Evolutionary conservation across 768 basidiomycete species (phyloP).

Genomic region (Agrocybe chaxingu): DNA sequence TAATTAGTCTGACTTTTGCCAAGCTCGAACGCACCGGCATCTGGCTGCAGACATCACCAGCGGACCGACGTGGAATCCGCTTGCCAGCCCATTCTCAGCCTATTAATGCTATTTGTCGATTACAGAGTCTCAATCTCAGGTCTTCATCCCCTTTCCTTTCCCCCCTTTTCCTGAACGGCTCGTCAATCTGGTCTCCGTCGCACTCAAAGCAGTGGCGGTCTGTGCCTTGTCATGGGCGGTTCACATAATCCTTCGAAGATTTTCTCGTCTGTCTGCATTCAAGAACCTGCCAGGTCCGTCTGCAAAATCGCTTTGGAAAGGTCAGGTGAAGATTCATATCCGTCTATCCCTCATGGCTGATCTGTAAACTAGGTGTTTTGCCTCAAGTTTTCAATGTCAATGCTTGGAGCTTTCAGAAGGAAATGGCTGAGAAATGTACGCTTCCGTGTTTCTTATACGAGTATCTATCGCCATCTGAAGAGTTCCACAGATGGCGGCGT

Average conservation of each 20-base stretch:
- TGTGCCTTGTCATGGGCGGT: conserved; percentile 15
- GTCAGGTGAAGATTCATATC: conserved; percentile 14
- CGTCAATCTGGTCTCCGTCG: conserved; percentile 2
- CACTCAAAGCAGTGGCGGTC: conserved; percentile 2
- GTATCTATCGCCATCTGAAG: neutral
- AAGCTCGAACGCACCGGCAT: too few relatives aligned
- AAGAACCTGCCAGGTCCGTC: conserved; percentile 40
- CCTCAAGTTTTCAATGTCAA: conserved; percentile 28
- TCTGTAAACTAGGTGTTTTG: conserved; percentile 28
- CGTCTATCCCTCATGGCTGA: neutral
- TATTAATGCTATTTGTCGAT: too few relatives aligned
- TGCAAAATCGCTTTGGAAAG: conserved; percentile 28
- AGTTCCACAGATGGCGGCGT: conserved; percentile 26
- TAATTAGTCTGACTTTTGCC: too few relatives aligned
- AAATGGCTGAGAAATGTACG: conserved; percentile 31
- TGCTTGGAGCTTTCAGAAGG: conserved; percentile 34
- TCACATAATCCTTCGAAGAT: conserved; percentile 16
- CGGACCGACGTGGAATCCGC: too few relatives aligned
- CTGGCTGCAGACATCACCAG: too few relatives aligned
- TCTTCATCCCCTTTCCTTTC: neutral
- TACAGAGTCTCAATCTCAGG: too few relatives aligned
- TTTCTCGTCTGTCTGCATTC: conserved; percentile 20
- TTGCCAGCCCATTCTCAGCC: too few relatives aligned
- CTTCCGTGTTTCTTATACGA: neutral
- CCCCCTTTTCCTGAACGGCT: neutral